Percentiles rank a stretch among this genome's conserved stretches.
Evolutionary conservation across 768 basidiomycete genomes (phyloP).

Genomic region (Tubosaeta sp.): DNA sequence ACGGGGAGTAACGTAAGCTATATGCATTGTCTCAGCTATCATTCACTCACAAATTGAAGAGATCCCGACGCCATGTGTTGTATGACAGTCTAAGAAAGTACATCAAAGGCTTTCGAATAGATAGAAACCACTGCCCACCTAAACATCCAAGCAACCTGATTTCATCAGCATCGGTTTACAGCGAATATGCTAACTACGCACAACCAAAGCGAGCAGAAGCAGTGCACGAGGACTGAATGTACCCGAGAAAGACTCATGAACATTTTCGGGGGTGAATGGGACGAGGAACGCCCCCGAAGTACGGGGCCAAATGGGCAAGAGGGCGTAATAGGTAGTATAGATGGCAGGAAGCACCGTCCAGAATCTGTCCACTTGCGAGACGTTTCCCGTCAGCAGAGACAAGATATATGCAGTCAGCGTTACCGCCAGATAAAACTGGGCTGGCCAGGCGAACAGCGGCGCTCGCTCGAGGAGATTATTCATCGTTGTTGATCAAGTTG

Average conservation of each 20-base stretch:
- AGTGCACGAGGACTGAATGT: constrained; percentile 68
- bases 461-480: constrained; percentile 19
- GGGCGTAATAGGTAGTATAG: constrained; percentile 78
- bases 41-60: constrained; percentile 61
- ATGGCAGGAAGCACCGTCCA: constrained; percentile 78
- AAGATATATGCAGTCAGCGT: constrained; percentile 50
- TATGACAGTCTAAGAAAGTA: constrained; percentile 53
- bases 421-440: constrained; percentile 51
- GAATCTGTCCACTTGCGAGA: constrained; percentile 83
- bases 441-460: constrained; percentile 54
- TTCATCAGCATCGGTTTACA: neutral
- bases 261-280: constrained; percentile 54
- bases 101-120: constrained; percentile 20
- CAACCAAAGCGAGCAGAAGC: constrained; percentile 68
- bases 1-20: neutral
- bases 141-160: constrained; percentile 54
- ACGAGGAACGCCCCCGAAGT: constrained; percentile 34
- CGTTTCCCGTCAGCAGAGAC: constrained; percentile 70
- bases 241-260: constrained; percentile 29
- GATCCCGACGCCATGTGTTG: constrained; percentile 80
- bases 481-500: neutral
- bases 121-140: constrained; percentile 34
- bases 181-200: constrained; percentile 28
- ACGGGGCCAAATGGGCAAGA: constrained; percentile 59
- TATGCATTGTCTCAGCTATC: neutral